Conservation (phyloP, 2,329 filamentous ascomycete species). For the Microsporum ferrugineum region DNA sequence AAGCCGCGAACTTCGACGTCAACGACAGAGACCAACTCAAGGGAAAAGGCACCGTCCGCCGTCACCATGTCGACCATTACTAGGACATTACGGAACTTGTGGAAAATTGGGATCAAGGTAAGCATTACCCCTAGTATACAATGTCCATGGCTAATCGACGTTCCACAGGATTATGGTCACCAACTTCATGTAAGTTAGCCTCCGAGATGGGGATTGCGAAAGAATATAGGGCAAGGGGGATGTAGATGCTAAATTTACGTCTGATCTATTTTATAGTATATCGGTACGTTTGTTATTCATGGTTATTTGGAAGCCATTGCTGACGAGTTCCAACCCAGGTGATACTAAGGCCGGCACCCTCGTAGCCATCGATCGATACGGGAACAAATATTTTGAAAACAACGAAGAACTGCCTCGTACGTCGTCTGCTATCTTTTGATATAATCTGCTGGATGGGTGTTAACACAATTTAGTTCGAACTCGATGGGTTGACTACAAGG, state of each 20-base stretch:
- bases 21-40: conserved; percentile 6
- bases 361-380: conserved; percentile 75
- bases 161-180: conserved; percentile 66
- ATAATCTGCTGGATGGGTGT: background rate
- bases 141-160: conserved; percentile 29
- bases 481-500: conserved; percentile 94
- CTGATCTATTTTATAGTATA: conserved; percentile 25
- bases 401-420: conserved; percentile 78
- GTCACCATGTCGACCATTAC: conserved; percentile 77
- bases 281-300: conserved; percentile 24
- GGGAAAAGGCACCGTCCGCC: conserved; percentile 6
- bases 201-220: background rate
- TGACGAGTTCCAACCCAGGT: conserved; percentile 44
- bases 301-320: background rate
- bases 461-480: conserved; percentile 60
- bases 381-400: conserved; percentile 98
- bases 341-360: conserved; percentile 91
- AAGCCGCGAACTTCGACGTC: conserved; percentile 5
- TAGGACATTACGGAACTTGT: conserved; percentile 76
- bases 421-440: conserved; percentile 8
- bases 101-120: conserved; percentile 81
- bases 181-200: conserved; percentile 67
- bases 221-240: background rate
- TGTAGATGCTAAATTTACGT: background rate
- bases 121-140: conserved; percentile 15